Conservation (phyloP, 2,329 filamentous ascomycete species). For the Neonectria punicea region DNA sequence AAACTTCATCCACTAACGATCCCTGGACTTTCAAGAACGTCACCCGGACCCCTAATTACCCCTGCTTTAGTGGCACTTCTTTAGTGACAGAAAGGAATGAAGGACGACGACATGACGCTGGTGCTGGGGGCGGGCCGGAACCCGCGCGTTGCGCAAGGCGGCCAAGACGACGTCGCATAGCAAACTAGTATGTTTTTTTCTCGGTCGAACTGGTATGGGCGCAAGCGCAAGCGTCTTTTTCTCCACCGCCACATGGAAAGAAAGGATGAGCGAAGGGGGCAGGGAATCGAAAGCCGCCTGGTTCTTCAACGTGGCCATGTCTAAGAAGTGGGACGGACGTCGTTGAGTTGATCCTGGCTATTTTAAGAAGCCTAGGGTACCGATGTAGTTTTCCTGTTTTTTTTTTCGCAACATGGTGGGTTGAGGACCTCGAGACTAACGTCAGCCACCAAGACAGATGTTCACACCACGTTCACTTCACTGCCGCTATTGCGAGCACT, state of each 20-base stretch:
- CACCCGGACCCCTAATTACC: background rate
- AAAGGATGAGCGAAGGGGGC: background rate
- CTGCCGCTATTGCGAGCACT: background rate
- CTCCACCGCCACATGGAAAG: background rate
- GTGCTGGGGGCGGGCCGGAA: background rate
- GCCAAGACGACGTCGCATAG: background rate
- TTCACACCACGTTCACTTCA: background rate
- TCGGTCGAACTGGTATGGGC: background rate
- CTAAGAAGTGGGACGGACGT: background rate
- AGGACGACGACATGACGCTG: background rate
- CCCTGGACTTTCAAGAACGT: background rate
- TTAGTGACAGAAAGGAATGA: background rate
- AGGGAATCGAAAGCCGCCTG: background rate
- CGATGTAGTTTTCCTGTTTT: background rate
- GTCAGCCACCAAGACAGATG: background rate
- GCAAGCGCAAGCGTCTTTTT: background rate
- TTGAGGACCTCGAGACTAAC: background rate
- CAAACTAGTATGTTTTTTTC: background rate
- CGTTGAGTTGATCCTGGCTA: background rate
- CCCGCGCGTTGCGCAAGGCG: background rate
- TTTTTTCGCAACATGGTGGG: background rate
- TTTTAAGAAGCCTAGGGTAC: background rate
- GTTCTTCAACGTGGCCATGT: background rate
- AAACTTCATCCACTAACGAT: background rate
- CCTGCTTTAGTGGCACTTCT: background rate